Conservation (phyloP, 495 filamentous ascomycete species). For the Rostrohypoxylon terebratum region DNA sequence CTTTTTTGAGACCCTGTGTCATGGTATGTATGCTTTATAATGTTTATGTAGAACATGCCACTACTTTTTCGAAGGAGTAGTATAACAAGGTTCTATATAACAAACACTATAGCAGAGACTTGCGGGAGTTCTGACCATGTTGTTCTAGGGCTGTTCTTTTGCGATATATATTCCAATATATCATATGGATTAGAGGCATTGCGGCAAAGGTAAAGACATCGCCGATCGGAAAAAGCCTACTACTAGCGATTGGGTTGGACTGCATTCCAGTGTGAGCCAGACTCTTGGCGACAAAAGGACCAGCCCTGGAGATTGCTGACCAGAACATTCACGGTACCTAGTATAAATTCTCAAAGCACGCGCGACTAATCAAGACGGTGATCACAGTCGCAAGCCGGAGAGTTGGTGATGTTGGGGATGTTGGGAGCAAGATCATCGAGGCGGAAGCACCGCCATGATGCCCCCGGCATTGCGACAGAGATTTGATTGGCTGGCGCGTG, state of each 20-base stretch:
- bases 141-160: not conserved
- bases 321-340: too few relatives aligned
- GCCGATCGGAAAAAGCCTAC: not conserved
- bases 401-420: slow-evolving; percentile 39
- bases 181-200: not conserved
- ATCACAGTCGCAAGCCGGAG: slow-evolving; percentile 38
- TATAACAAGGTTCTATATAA: too few relatives aligned
- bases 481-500: slow-evolving; percentile 31
- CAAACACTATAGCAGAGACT: not conserved
- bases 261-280: slow-evolving; percentile 4
- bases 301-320: too few relatives aligned
- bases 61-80: not conserved
- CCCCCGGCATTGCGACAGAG: slow-evolving; percentile 35
- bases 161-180: not conserved
- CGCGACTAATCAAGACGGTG: slow-evolving; percentile 38
- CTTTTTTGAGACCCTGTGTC: not conserved
- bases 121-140: not conserved
- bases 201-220: not conserved
- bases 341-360: not conserved
- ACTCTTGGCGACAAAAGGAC: slow-evolving; percentile 39
- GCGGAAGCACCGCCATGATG: slow-evolving; percentile 25
- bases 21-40: not conserved
- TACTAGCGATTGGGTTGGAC: not conserved
- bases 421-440: slow-evolving; percentile 37
- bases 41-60: too few relatives aligned